A percentile compares a stretch with the other conserved stretches of the same genome.
Evolutionary conservation across 192 early-diverging fungal genomes (phyloP).

Genomic region (Dimargaris xerosporica): DNA sequence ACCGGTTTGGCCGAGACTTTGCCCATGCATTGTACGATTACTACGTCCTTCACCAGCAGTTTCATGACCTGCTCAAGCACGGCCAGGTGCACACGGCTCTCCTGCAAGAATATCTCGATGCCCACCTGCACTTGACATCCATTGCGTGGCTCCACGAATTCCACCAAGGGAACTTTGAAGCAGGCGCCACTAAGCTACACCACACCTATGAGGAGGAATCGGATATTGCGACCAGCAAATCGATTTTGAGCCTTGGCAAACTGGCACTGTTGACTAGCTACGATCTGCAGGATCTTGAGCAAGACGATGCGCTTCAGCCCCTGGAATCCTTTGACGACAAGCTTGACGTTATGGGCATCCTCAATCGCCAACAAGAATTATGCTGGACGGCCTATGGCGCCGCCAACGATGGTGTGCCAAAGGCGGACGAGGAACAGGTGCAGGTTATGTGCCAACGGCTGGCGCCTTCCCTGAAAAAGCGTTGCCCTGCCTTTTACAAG

Average conservation of each 20-base stretch:
- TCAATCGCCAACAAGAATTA: neutral
- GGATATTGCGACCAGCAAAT: neutral
- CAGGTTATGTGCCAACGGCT: neutral
- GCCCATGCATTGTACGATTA: slow-evolving; percentile 21
- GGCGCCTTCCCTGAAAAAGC: neutral
- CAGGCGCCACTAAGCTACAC: neutral
- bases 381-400: neutral
- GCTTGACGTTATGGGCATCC: neutral
- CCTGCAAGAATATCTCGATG: neutral
- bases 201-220: neutral
- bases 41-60: slow-evolving; percentile 13
- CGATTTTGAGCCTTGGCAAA: slow-evolving; percentile 1
- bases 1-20: slow-evolving; percentile 21
- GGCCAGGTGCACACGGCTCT: neutral
- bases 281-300: neutral
- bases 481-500: neutral
- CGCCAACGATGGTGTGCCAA: slow-evolving; percentile 1
- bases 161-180: neutral
- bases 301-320: neutral
- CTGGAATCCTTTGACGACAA: slow-evolving; percentile 1
- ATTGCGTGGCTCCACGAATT: slow-evolving; percentile 4
- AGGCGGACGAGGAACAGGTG: neutral
- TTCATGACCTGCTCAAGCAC: slow-evolving; percentile 1
- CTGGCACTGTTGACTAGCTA: neutral
- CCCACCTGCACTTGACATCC: neutral